A percentile compares a stretch with the other conserved stretches of the same genome.
phyloP scores from a whole-genome alignment of 2,329 filamentous ascomycete species.

The Mariannaea sp. region DNA sequence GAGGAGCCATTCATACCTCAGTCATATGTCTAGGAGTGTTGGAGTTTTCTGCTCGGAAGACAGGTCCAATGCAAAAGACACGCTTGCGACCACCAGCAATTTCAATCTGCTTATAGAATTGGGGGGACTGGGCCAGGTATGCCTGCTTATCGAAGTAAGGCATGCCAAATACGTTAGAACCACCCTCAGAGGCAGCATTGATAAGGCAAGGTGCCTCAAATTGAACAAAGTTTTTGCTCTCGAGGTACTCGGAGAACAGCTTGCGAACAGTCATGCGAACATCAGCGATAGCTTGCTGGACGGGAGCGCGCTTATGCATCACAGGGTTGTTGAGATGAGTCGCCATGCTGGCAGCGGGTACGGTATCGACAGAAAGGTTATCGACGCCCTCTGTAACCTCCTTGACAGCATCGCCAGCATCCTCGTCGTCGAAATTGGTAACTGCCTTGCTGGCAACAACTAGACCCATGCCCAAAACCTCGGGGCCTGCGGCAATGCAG shows the following conservation, averaged over 20 bases:
- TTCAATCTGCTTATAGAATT: constrained; percentile 88
- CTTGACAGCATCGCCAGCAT: constrained; percentile 47
- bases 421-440: constrained; percentile 64
- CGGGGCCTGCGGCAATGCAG: constrained; percentile 68
- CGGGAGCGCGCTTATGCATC: constrained; percentile 88
- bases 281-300: constrained; percentile 80
- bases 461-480: constrained; percentile 62
- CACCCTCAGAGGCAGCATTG: constrained; percentile 89
- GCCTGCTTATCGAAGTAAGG: constrained; percentile 88
- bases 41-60: constrained; percentile 85
- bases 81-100: constrained; percentile 79
- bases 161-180: constrained; percentile 87
- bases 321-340: constrained; percentile 90
- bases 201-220: constrained; percentile 91
- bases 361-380: constrained; percentile 48
- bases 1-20: constrained; percentile 53
- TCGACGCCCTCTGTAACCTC: constrained; percentile 52
- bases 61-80: constrained; percentile 78
- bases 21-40: constrained; percentile 87
- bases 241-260: constrained; percentile 80
- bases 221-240: constrained; percentile 73
- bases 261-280: constrained; percentile 62
- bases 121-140: constrained; percentile 78
- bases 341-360: constrained; percentile 77
- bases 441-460: constrained; percentile 60